phyloP scores from a whole-genome alignment of 73 alveolate species.

The Tetrahymena malaccensis region DNA sequence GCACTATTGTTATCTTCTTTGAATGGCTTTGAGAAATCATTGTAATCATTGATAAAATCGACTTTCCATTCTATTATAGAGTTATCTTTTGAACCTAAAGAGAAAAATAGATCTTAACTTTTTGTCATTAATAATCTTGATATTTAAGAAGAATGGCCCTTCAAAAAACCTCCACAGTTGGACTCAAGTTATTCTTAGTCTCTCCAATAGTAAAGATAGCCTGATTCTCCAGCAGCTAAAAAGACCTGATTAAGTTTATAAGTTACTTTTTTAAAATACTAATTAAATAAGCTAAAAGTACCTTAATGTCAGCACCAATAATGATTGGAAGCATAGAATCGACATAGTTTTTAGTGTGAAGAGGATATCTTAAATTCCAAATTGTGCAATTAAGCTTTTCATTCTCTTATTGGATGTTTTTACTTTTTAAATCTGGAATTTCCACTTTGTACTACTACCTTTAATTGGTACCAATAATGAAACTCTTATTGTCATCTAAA shows the following conservation, averaged over 20 bases:
- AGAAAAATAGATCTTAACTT: constrained; percentile 47
- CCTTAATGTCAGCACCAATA: constrained; percentile 37
- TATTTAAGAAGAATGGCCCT: constrained; percentile 67
- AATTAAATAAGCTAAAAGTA: not conserved
- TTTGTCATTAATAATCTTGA: constrained; percentile 41
- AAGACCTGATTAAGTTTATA: not conserved
- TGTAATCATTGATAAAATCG: constrained; percentile 34
- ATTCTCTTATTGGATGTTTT: constrained; percentile 11
- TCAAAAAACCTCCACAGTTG: constrained; percentile 53
- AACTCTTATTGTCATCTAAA: constrained; percentile 32
- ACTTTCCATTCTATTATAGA: constrained; percentile 63
- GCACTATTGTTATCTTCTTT: constrained; percentile 22
- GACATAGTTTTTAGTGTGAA: not conserved
- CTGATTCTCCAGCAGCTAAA: constrained; percentile 77
- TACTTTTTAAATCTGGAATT: constrained; percentile 37
- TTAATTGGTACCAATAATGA: constrained; percentile 22
- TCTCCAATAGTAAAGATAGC: constrained; percentile 59
- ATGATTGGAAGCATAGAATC: constrained; percentile 14
- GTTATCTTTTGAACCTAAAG: constrained; percentile 57
- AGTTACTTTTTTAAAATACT: too few relatives aligned
- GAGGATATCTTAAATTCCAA: constrained; percentile 32
- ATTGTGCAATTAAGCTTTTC: constrained; percentile 39
- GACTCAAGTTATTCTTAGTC: constrained; percentile 51
- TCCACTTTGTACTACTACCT: constrained; percentile 19
- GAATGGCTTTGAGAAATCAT: constrained; percentile 42